Evolutionary conservation across 1,139 yeast species (phyloP).

Genomic region (Debaryomyces udenii): DNA sequence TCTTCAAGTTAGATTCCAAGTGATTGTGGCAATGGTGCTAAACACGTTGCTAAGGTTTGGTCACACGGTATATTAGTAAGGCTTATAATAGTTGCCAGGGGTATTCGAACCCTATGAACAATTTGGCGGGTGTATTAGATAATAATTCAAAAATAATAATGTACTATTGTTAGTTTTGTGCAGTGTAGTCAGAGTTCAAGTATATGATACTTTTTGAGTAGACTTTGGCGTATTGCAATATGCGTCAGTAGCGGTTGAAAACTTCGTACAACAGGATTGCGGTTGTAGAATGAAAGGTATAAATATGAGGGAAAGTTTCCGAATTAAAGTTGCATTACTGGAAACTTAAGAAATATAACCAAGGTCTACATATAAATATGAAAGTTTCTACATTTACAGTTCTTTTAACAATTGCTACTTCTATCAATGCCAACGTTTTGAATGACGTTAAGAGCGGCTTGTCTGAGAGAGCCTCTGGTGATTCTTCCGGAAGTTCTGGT

Average conservation of each 20-base stretch:
- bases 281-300: neutral
- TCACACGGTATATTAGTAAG: neutral
- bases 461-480: neutral
- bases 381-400: conserved; percentile 19
- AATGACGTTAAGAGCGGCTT: conserved; percentile 1
- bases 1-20: neutral
- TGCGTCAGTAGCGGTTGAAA: no score
- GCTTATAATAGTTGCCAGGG: neutral
- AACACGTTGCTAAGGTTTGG: conserved; percentile 8
- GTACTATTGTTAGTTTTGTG: neutral
- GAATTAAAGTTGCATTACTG: neutral
- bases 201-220: no score
- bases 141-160: neutral
- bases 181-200: neutral
- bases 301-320: neutral
- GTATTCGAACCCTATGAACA: neutral
- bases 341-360: neutral
- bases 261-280: no score
- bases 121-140: neutral
- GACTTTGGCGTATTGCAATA: no score
- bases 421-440: conserved; percentile 17
- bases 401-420: conserved; percentile 17
- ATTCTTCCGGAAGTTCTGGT: conserved; percentile 11
- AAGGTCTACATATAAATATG: no score
- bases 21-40: neutral